Evolutionary conservation across 1,284 basidiomycete genomes (phyloP).

Genomic region (Papiliotrema laurentii): DNA sequence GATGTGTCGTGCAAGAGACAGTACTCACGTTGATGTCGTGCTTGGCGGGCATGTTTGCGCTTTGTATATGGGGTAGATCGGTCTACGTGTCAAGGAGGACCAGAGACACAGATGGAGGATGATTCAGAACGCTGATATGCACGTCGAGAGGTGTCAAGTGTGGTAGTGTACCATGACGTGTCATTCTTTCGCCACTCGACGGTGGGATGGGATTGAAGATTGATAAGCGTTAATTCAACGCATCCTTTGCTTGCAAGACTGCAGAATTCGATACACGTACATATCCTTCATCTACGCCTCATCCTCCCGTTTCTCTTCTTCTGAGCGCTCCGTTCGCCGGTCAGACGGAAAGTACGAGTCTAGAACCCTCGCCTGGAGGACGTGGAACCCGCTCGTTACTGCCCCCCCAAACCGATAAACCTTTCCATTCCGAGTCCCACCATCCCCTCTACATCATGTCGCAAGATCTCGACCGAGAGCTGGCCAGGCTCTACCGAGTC

Average conservation of each 20-base stretch:
- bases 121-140: too few species aligned
- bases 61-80: too few species aligned
- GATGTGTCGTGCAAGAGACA: not conserved
- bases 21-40: constrained; percentile 47
- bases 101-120: too few species aligned
- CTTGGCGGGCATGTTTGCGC: constrained; percentile 42
- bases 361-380: too few species aligned
- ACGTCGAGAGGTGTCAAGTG: too few species aligned
- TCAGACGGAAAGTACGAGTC: too few species aligned
- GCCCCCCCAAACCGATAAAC: too few species aligned
- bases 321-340: too few species aligned
- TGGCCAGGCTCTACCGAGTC: constrained; percentile 78
- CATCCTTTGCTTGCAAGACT: not conserved
- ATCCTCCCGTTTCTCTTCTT: too few species aligned
- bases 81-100: too few species aligned
- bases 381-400: too few species aligned
- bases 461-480: constrained; percentile 40
- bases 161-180: constrained; percentile 1
- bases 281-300: not conserved
- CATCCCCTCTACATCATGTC: constrained; percentile 18
- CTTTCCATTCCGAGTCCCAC: not conserved
- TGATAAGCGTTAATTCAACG: not conserved
- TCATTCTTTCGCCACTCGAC: constrained; percentile 2
- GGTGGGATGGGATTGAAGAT: not conserved
- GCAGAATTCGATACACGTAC: not conserved